Percentiles rank a stretch among this genome's conserved stretches.
These are phyloP conservation scores for Irpex lacteus DNA, from an alignment of 1,284 basidiomycete genomes.

Conservation along the genomic window DNA sequence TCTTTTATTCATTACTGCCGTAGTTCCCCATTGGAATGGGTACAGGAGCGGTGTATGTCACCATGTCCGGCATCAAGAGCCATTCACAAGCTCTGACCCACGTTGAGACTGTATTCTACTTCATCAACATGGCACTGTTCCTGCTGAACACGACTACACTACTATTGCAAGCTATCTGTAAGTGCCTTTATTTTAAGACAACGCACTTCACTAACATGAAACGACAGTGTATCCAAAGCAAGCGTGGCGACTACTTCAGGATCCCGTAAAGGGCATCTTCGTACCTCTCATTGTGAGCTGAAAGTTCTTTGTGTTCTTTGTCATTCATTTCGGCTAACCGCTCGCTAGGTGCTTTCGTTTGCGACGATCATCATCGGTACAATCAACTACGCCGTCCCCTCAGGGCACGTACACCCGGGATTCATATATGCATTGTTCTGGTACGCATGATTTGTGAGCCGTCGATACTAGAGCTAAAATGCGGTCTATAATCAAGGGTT, in stretches of 20 bases:
- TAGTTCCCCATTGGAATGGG: slow-evolving; percentile 52
- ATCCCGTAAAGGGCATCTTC: slow-evolving; percentile 45
- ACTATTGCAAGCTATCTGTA: slow-evolving; percentile 40
- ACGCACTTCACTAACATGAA: neutral
- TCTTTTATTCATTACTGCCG: neutral
- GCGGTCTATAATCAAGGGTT: slow-evolving; percentile 29
- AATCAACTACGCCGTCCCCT: slow-evolving; percentile 42
- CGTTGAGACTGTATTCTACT: slow-evolving; percentile 44
- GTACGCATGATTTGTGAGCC: slow-evolving; percentile 24
- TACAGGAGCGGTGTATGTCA: slow-evolving; percentile 47
- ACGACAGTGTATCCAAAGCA: slow-evolving; percentile 41
- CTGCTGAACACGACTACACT: slow-evolving; percentile 41
- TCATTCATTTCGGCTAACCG: neutral
- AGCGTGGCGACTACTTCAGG: slow-evolving; percentile 39
- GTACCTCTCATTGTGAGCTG: slow-evolving; percentile 41
- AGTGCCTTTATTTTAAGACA: slow-evolving; percentile 10
- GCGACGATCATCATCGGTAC: slow-evolving; percentile 51
- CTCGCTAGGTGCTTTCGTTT: slow-evolving; percentile 40
- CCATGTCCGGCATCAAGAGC: slow-evolving; percentile 38
- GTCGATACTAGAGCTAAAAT: neutral
- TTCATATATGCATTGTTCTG: slow-evolving; percentile 43
- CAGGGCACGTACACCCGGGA: slow-evolving; percentile 30
- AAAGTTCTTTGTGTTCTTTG: neutral
- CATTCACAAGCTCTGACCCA: slow-evolving; percentile 31
- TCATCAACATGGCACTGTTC: slow-evolving; percentile 44